These are phyloP conservation scores for Globisporangium parvum DNA, from an alignment of 352 stramenopile genomes.

Conservation along the genomic window DNA sequence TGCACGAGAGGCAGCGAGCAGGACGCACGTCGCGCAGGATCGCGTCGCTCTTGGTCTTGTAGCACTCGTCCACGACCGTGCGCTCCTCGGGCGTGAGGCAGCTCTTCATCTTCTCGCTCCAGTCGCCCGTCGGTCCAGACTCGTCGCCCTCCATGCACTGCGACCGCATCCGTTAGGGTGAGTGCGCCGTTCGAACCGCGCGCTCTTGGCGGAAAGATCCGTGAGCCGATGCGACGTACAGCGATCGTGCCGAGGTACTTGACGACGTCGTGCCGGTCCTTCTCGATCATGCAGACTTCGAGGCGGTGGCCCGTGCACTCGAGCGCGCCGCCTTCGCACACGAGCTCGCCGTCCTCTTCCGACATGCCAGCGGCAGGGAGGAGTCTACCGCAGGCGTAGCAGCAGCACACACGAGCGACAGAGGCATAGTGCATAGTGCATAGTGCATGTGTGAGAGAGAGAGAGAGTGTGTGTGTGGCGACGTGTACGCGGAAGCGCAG, in stretches of 20 bases:
- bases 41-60: conserved; percentile 42
- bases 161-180: no score
- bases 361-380: conserved; percentile 68
- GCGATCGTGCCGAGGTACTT: conserved; percentile 73
- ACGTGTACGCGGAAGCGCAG: no score
- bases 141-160: conserved; percentile 77
- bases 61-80: conserved; percentile 49
- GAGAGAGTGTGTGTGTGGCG: background rate
- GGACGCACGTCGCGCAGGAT: conserved; percentile 39
- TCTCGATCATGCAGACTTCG: conserved; percentile 69
- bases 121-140: conserved; percentile 61
- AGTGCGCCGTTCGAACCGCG: no score
- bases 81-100: conserved; percentile 64
- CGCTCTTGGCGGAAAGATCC: no score
- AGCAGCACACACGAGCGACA: no score
- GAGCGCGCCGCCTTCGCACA: conserved; percentile 52
- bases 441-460: background rate
- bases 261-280: conserved; percentile 59
- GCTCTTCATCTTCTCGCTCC: conserved; percentile 61
- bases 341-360: conserved; percentile 47
- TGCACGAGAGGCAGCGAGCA: background rate
- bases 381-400: conserved; percentile 25
- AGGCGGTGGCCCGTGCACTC: conserved; percentile 76
- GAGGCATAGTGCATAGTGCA: no score
- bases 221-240: conserved; percentile 21